Base-by-base conservation (phyloP, 495 filamentous ascomycete species). In the Friedmanniomyces simplex region DNA sequence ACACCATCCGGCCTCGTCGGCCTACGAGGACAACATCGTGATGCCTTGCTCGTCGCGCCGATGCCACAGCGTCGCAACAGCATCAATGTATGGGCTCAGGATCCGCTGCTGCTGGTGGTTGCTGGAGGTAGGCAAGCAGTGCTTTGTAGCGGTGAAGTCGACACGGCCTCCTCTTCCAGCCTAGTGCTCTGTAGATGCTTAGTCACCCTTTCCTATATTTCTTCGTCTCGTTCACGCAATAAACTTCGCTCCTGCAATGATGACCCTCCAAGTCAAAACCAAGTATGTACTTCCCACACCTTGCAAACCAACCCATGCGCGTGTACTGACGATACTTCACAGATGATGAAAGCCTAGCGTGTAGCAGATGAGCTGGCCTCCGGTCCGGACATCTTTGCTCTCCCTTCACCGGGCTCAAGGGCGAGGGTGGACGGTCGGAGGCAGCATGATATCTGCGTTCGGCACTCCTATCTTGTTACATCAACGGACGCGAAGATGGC, bases 301-400 rank as follows among this genome's bases (percentile, higher is more conserved):
- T 39, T 26, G 16, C 45, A 1, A 41, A 21, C 8, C 7, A n/a
- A 36, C 8, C 13, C 41, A 32, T 3, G 28, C 28, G 28, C 10
- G 28, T 32, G 22, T 25, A 43, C 39, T 30, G 41, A 60, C 48
- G 3, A 20, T 47, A 52, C 13, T 28, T 21, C 14, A 48, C 69
- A 95, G 88, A 94, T 97, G 93, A 98, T 96, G 93, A 96, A 95
- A 95, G 87, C 88, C 82, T 86, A 86, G 87, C 78, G 91, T 96
- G 91, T 86, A 82, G 65, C 73, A 91, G 89, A 96, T 79, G 77
- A 73, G 73, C 79, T 81, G 81, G 76, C 80, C 78, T 75, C 77
- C 77, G 77, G 73, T 76, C 79, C 70, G 74, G 76, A 72, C 80
- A 77, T 74, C 74, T 78, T 69, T 79, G 85, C 84, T 93, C 88